Evolutionary conservation across 352 stramenopile species (phyloP).

Genomic region (Vaucheria bursata): DNA sequence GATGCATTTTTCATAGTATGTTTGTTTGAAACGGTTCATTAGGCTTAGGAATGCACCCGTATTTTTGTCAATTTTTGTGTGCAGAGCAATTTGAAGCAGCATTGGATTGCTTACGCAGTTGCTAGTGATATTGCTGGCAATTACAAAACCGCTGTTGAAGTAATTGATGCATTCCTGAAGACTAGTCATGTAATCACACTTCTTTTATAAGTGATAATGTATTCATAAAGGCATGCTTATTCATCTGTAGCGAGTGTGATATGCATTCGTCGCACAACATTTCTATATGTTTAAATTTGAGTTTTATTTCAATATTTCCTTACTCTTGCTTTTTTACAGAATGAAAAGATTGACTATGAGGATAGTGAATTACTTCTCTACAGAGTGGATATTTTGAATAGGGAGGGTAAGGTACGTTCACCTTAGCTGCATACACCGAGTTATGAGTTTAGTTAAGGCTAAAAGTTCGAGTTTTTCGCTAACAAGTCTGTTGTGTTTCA

Average conservation of each 20-base stretch:
- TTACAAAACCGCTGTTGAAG: slow-evolving; percentile 78
- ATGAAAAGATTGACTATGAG: slow-evolving; percentile 2
- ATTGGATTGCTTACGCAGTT: slow-evolving; percentile 94
- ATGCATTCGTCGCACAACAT: neutral
- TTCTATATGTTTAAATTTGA: neutral
- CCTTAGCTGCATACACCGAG: too few species aligned
- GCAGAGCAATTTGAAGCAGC: slow-evolving; percentile 60
- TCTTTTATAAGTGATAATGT: neutral
- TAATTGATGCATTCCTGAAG: slow-evolving; percentile 89
- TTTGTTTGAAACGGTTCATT: neutral
- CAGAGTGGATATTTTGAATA: slow-evolving; percentile 81
- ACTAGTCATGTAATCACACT: slow-evolving; percentile 57
- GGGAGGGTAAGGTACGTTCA: slow-evolving; percentile 65
- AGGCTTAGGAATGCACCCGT: neutral
- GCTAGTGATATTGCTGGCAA: slow-evolving; percentile 85
- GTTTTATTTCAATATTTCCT: neutral
- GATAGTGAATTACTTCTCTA: slow-evolving; percentile 93
- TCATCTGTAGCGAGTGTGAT: neutral
- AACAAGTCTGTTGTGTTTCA: slow-evolving; percentile 65
- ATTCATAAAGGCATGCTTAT: neutral
- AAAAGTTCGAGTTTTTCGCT: too few species aligned
- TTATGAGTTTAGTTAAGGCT: too few species aligned
- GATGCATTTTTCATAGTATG: neutral
- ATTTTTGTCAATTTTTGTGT: neutral
- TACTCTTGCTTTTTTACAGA: neutral